Percentiles rank a stretch among this genome's conserved stretches.
Conservation (phyloP, 148 eudicot genomes). For the Rhododendron ovatum region DNA sequence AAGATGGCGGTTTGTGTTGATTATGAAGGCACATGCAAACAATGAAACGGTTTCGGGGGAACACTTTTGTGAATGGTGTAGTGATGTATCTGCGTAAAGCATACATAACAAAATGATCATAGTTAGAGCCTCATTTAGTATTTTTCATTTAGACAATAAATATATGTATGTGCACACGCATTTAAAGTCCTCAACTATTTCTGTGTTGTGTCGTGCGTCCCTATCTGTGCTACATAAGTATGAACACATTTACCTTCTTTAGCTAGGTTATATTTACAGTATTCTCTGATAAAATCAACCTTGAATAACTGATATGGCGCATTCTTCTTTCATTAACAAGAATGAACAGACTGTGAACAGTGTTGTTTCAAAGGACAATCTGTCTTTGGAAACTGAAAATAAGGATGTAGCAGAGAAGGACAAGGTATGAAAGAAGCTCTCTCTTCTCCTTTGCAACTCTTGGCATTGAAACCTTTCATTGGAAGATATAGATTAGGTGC, state of each 20-base stretch:
- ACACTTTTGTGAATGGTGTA: background rate
- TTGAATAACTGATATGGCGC: background rate
- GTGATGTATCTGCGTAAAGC: background rate
- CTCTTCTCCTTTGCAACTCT: background rate
- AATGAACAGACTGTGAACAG: background rate
- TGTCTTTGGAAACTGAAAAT: background rate
- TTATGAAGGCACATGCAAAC: background rate
- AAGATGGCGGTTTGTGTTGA: background rate
- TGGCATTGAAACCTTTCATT: background rate
- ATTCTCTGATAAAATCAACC: background rate
- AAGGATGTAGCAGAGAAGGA: background rate
- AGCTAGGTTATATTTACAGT: background rate
- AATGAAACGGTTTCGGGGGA: background rate
- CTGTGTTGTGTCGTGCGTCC: background rate
- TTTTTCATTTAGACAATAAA: background rate
- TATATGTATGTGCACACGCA: background rate
- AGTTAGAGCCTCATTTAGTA: background rate
- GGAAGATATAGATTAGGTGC: background rate
- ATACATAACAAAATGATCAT: background rate
- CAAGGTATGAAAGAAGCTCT: background rate
- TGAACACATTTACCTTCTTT: background rate
- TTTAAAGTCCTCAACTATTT: background rate
- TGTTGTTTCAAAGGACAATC: background rate
- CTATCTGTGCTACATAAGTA: background rate
- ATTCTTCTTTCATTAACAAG: background rate